phyloP scores from a whole-genome alignment of 805 yeast species.

The Zygoascus bituminiphila region DNA sequence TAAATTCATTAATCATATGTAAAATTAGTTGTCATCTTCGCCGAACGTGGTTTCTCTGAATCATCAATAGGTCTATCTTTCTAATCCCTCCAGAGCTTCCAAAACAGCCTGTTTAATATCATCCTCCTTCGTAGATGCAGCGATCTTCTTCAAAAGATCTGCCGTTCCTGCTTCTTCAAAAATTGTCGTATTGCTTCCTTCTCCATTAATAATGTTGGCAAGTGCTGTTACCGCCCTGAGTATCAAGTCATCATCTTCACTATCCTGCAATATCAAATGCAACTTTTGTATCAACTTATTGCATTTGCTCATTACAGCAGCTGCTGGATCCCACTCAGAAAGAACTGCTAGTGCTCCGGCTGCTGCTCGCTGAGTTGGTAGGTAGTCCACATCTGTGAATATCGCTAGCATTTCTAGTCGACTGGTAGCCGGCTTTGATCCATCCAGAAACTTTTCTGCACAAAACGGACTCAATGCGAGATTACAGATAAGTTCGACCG shows the following conservation, averaged over 20 bases:
- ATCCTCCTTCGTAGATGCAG: background rate
- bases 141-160: background rate
- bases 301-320: slow-evolving; percentile 22
- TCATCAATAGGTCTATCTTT: too few species aligned
- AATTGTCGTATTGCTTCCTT: background rate
- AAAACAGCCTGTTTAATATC: background rate
- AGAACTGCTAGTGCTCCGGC: slow-evolving; percentile 34
- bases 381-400: slow-evolving; percentile 29
- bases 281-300: slow-evolving; percentile 19
- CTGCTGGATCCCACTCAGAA: slow-evolving; percentile 31
- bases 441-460: slow-evolving; percentile 32
- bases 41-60: too few species aligned
- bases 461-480: slow-evolving; percentile 35
- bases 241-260: slow-evolving; percentile 1
- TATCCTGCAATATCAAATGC: slow-evolving; percentile 1
- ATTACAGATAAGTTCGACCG: slow-evolving; percentile 59
- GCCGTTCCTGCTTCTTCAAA: background rate
- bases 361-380: slow-evolving; percentile 29
- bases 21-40: too few species aligned
- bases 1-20: background rate
- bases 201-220: slow-evolving; percentile 1
- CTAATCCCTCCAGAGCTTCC: slow-evolving; percentile 3
- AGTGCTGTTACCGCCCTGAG: slow-evolving; percentile 2
- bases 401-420: slow-evolving; percentile 27
- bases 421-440: slow-evolving; percentile 20